Evolutionary conservation across 768 basidiomycete species (phyloP).

Genomic region (Cystobasidium onofrii): DNA sequence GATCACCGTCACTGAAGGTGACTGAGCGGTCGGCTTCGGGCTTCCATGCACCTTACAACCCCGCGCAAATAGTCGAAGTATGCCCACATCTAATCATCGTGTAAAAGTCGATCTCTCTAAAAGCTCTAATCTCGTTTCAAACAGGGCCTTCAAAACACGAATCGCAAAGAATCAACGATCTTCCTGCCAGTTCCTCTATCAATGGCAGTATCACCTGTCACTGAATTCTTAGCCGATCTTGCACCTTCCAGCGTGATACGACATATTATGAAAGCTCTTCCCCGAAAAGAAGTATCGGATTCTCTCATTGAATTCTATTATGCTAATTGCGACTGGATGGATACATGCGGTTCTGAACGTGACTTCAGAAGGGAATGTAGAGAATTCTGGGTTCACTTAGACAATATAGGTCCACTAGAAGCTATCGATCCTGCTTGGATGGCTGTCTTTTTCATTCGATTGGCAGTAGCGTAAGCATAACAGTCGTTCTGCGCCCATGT

Average conservation of each 20-base stretch:
- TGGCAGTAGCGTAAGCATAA: constrained; percentile 1
- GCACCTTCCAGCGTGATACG: background rate
- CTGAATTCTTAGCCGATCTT: background rate
- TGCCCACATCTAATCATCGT: background rate
- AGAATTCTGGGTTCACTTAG: constrained; percentile 8
- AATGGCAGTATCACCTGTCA: background rate
- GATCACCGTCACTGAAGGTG: background rate
- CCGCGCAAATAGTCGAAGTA: background rate
- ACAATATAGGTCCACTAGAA: background rate
- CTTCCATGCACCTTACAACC: background rate
- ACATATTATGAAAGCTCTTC: background rate
- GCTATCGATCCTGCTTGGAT: constrained; percentile 35
- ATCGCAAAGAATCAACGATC: constrained; percentile 8
- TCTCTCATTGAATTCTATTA: constrained; percentile 8
- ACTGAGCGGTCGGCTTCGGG: background rate
- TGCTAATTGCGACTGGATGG: background rate
- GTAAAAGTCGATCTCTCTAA: no score
- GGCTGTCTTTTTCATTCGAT: constrained; percentile 26
- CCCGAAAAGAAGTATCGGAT: background rate
- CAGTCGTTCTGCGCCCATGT: no score
- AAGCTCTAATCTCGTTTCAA: no score
- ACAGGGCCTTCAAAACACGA: background rate
- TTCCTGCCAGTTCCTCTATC: background rate
- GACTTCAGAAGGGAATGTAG: constrained; percentile 30
- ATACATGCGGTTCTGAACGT: background rate